phyloP scores from a whole-genome alignment of 2,329 filamentous ascomycete species.

The Alternaria dauci region DNA sequence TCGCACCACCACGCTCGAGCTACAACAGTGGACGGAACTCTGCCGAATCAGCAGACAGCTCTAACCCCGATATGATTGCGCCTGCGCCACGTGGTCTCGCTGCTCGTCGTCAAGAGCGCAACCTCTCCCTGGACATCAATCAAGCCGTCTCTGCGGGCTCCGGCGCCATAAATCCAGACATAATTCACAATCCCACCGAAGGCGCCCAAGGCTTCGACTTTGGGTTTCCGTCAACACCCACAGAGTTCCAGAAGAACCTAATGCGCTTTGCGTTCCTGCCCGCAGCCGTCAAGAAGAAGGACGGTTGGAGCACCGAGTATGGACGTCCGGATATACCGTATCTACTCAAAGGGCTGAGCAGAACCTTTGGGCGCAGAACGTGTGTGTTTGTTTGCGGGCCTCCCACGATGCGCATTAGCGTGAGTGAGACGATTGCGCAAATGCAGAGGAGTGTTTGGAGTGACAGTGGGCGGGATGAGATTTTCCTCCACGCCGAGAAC shows the following conservation, averaged over 20 bases:
- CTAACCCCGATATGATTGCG: conserved; percentile 39
- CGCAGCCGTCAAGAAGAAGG: conserved; percentile 60
- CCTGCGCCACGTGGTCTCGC: conserved; percentile 43
- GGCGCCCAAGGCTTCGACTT: conserved; percentile 54
- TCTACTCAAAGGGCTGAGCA: conserved; percentile 84
- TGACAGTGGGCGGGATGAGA: conserved; percentile 80
- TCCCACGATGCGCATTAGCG: conserved; percentile 83
- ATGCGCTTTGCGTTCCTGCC: conserved; percentile 89
- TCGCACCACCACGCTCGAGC: conserved; percentile 48
- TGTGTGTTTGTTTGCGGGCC: conserved; percentile 95
- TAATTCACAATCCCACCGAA: conserved; percentile 40
- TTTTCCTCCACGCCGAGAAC: conserved; percentile 94
- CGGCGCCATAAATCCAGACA: conserved; percentile 55
- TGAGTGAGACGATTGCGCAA: conserved; percentile 82
- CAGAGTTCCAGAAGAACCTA: conserved; percentile 85
- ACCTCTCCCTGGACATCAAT: conserved; percentile 55
- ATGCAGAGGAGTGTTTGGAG: conserved; percentile 86
- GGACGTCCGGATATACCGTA: conserved; percentile 87
- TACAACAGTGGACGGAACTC: conserved; percentile 29
- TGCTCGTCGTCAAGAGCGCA: conserved; percentile 53
- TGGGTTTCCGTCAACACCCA: conserved; percentile 84
- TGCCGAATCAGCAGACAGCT: conserved; percentile 29
- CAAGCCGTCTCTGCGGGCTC: conserved; percentile 45
- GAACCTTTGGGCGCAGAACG: conserved; percentile 80
- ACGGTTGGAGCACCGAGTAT: conserved; percentile 92